These are phyloP conservation scores for Pseudopithomyces chartarum DNA, from an alignment of 2,329 filamentous ascomycete genomes.

Conservation along the genomic window DNA sequence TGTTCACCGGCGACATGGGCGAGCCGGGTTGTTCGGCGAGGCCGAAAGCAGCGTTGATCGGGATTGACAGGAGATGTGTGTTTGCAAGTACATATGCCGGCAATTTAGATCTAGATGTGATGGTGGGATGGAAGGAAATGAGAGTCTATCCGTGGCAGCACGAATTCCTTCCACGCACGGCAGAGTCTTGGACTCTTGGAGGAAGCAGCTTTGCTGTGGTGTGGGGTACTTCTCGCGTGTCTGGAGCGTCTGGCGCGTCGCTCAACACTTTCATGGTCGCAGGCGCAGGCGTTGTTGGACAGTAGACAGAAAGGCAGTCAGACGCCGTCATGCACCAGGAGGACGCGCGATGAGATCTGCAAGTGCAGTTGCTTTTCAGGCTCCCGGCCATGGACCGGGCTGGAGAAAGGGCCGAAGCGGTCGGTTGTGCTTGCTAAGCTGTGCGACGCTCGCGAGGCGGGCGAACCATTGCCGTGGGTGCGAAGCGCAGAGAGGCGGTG, in stretches of 20 bases:
- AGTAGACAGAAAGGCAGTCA: background rate
- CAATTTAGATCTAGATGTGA: constrained; percentile 15
- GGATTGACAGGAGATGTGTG: background rate
- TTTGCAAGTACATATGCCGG: constrained; percentile 19
- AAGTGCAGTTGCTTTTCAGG: constrained; percentile 17
- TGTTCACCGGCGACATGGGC: background rate
- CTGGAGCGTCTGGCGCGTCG: background rate
- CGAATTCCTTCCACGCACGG: no score
- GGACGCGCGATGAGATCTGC: constrained; percentile 9
- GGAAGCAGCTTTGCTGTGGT: no score
- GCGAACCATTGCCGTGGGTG: constrained; percentile 19
- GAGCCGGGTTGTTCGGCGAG: constrained; percentile 21
- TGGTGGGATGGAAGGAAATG: background rate
- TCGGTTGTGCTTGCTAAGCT: constrained; percentile 19
- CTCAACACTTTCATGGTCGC: constrained; percentile 1
- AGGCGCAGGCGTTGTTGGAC: background rate
- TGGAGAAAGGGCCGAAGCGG: constrained; percentile 15
- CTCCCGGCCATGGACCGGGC: constrained; percentile 13
- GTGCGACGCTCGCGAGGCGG: constrained; percentile 22
- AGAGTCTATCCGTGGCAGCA: no score
- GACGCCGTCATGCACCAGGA: constrained; percentile 11
- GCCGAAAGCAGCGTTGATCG: constrained; percentile 12
- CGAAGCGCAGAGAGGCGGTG: constrained; percentile 12
- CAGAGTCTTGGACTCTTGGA: no score
- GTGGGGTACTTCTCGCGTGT: constrained; percentile 1